Evolutionary conservation across 169 alveolate genomes (phyloP).

Genomic region (Cystoisospora suis): DNA sequence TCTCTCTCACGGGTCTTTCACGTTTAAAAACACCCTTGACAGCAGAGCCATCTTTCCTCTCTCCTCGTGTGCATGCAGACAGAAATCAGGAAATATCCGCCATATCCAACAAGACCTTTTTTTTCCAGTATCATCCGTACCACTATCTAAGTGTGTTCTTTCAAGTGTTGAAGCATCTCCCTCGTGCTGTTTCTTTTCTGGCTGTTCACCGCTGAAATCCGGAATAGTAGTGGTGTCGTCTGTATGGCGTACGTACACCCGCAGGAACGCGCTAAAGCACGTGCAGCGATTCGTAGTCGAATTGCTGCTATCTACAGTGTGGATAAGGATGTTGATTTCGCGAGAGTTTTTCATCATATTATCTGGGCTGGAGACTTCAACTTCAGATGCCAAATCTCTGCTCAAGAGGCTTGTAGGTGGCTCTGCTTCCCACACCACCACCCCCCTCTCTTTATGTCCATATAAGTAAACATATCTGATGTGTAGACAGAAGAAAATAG

Average conservation of each 20-base stretch:
- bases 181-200: background rate
- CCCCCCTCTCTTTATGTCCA: too few species aligned
- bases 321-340: slow-evolving; percentile 70
- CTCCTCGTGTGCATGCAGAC: background rate
- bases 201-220: too few species aligned
- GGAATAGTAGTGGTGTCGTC: too few species aligned
- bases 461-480: too few species aligned
- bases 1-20: too few species aligned
- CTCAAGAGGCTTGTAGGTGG: slow-evolving; percentile 61
- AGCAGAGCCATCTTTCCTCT: background rate
- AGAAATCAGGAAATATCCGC: background rate
- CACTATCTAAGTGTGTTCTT: background rate
- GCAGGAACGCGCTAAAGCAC: slow-evolving; percentile 74
- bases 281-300: slow-evolving; percentile 70
- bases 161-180: background rate
- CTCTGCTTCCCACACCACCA: too few species aligned
- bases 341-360: slow-evolving; percentile 84
- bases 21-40: too few species aligned
- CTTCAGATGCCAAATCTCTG: slow-evolving; percentile 68
- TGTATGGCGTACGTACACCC: too few species aligned
- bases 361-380: slow-evolving; percentile 89
- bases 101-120: background rate
- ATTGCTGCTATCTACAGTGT: slow-evolving; percentile 74
- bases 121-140: background rate
- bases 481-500: too few species aligned